Evolutionary conservation across 441 rosid species (phyloP), one percentile per base, ranked within the genome.

Genomic region (Hura crepitans): DNA sequence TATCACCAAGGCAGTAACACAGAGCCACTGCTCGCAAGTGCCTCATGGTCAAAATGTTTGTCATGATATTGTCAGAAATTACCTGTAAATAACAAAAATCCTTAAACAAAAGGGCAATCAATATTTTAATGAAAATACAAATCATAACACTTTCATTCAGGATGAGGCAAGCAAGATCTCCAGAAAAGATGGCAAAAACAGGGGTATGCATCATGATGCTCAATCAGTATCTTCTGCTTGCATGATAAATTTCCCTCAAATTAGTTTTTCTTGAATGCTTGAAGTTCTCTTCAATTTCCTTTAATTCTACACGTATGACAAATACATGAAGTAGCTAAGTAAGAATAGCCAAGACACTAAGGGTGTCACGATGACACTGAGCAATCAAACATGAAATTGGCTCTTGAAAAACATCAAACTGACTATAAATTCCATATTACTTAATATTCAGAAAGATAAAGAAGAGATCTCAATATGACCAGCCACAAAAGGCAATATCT

Each of bases 1-100:
- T 80, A 76, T 87, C 93, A 81, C 94, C 96, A 47, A 86, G 80
- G 80, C 93, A 90, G 81, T 85, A 84, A 68, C 82, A 85, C 68
- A 92, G 79, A 69, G 86, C 79, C 77, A 92, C 72, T 46, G 63
- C 81, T 80, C 60, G 73, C 77, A 92, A 74, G 75, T 75, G 78
- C 69, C 75, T 82, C 77, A 84, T 72, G 53, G 73, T 47, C 50
- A 81, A n/a, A 20, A 87, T 70, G 68, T 81, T 78, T 39, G 63
- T 78, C 71, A 92, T 46, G 72, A 80, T 69, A 68, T 72, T 50
- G 77, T 89, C 94, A 42, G 91, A 87, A 74, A 92, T 80, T 23
- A 83, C 85, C 97, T 92, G 81, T 65, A 67, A 66, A 55, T 54
- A 70, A 68, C 43, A 58, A 33, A 53, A 68, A 65, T 37, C 50